phyloP scores from a whole-genome alignment of 2,329 filamentous ascomycete genomes.

The Hypocrella siamensis region DNA sequence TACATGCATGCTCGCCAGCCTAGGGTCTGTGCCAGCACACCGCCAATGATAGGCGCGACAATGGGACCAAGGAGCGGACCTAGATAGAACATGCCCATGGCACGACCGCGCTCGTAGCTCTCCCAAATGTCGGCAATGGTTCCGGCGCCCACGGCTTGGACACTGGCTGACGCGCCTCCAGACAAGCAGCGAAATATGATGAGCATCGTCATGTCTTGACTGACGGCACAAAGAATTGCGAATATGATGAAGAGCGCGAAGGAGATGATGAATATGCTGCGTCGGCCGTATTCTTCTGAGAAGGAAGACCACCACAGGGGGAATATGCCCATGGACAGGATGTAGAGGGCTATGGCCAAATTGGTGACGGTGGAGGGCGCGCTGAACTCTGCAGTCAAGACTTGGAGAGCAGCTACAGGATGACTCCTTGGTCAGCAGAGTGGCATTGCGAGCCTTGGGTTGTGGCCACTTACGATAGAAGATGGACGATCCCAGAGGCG shows the following conservation, averaged over 20 bases:
- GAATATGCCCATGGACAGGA: conserved; percentile 72
- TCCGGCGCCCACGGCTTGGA: conserved; percentile 70
- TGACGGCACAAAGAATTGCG: conserved; percentile 52
- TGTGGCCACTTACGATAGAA: conserved; percentile 68
- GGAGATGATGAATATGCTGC: conserved; percentile 63
- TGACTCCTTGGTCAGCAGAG: no score
- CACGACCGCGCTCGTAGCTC: conserved; percentile 50
- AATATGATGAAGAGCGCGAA: conserved; percentile 60
- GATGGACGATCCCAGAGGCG: conserved; percentile 72
- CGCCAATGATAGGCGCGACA: conserved; percentile 62
- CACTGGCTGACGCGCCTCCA: conserved; percentile 64
- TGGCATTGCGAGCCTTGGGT: no score
- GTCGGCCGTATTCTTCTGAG: conserved; percentile 55
- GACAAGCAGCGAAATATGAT: conserved; percentile 59
- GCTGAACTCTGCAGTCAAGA: conserved; percentile 46
- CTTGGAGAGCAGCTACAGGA: conserved; percentile 45
- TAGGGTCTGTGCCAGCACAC: conserved; percentile 49
- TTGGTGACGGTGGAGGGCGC: conserved; percentile 54
- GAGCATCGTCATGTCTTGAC: conserved; percentile 57
- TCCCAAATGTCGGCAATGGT: conserved; percentile 77
- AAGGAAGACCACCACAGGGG: conserved; percentile 81
- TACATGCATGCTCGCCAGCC: conserved; percentile 68
- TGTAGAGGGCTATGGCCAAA: conserved; percentile 62
- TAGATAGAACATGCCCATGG: conserved; percentile 75
- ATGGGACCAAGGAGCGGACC: conserved; percentile 63